Evolutionary conservation across 2,329 filamentous ascomycete species (phyloP).

Genomic region (Colletotrichum truncatum): DNA sequence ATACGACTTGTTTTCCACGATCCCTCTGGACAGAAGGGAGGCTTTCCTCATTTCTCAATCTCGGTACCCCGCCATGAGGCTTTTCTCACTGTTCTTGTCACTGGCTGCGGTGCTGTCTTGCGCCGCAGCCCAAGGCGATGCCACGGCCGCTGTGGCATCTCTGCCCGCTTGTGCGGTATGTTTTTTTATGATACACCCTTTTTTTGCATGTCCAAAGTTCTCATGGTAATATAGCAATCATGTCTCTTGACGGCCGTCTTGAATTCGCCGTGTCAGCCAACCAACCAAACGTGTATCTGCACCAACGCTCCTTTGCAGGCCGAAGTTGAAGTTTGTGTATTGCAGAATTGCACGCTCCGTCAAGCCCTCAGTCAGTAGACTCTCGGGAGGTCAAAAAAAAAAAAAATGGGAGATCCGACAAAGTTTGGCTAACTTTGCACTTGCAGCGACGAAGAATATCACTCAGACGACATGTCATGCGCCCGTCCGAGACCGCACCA

Average conservation of each 20-base stretch:
- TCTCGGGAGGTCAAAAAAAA: no score
- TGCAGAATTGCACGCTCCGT: conserved; percentile 38
- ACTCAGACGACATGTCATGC: conserved; percentile 38
- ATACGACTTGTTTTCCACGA: background rate
- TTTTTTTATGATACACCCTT: background rate
- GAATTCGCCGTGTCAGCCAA: conserved; percentile 37
- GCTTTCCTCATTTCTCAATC: background rate
- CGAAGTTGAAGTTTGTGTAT: conserved; percentile 39
- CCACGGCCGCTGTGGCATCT: conserved; percentile 26
- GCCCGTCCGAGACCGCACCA: conserved; percentile 41
- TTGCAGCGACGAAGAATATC: conserved; percentile 27
- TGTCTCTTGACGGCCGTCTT: conserved; percentile 37
- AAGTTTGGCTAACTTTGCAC: background rate
- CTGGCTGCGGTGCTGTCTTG: conserved; percentile 16
- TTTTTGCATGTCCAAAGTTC: background rate
- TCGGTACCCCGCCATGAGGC: conserved; percentile 11
- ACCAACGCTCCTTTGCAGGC: conserved; percentile 36
- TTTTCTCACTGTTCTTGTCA: conserved; percentile 17
- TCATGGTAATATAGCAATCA: conserved; percentile 30
- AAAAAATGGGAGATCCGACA: background rate
- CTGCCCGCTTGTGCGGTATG: conserved; percentile 44
- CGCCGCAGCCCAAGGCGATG: conserved; percentile 19
- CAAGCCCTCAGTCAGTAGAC: conserved; percentile 41
- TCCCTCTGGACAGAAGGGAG: conserved; percentile 9
- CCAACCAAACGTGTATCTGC: conserved; percentile 43